Percentiles rank a stretch among this genome's conserved stretches.
Evolutionary conservation across 2,329 filamentous ascomycete species (phyloP).

Genomic region (Phialemonium atrogriseum): DNA sequence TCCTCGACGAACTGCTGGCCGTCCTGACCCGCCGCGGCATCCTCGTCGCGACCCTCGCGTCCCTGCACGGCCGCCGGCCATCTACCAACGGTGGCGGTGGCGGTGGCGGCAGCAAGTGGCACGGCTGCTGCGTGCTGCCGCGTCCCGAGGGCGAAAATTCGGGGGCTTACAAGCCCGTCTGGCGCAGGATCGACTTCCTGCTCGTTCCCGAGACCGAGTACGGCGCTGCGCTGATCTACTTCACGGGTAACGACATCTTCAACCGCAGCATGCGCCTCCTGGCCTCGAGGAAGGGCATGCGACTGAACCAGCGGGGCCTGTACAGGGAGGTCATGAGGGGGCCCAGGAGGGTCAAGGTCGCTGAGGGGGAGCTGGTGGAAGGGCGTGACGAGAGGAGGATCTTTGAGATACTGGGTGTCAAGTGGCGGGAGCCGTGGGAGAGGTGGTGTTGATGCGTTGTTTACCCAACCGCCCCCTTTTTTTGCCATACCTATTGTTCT

Average conservation of each 20-base stretch:
- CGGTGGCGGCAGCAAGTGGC: conserved; percentile 68
- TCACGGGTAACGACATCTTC: conserved; percentile 92
- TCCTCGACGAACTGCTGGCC: conserved; percentile 56
- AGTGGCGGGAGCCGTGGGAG: conserved; percentile 71
- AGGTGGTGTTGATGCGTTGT: conserved; percentile 54
- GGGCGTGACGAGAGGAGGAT: conserved; percentile 69
- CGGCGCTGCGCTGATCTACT: conserved; percentile 86
- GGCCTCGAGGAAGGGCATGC: conserved; percentile 72
- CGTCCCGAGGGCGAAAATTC: conserved; percentile 15
- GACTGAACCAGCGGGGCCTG: conserved; percentile 75
- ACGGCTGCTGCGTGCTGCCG: conserved; percentile 72
- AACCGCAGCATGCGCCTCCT: conserved; percentile 73
- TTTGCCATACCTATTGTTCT: too few species aligned
- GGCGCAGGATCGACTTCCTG: conserved; percentile 79
- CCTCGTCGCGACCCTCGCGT: conserved; percentile 61
- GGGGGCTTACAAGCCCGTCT: conserved; percentile 36
- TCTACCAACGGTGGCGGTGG: conserved; percentile 28
- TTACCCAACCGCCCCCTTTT: too few species aligned
- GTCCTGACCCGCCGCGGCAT: conserved; percentile 54
- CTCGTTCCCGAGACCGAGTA: conserved; percentile 72
- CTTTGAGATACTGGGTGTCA: conserved; percentile 74
- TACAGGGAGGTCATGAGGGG: conserved; percentile 63
- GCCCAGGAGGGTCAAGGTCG: conserved; percentile 48
- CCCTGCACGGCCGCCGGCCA: conserved; percentile 26
- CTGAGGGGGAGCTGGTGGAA: conserved; percentile 64